A percentile compares a stretch with the other conserved stretches of the same genome.
Conservation (phyloP, 2,329 filamentous ascomycete genomes). For the Gaeumannomyces tritici region DNA sequence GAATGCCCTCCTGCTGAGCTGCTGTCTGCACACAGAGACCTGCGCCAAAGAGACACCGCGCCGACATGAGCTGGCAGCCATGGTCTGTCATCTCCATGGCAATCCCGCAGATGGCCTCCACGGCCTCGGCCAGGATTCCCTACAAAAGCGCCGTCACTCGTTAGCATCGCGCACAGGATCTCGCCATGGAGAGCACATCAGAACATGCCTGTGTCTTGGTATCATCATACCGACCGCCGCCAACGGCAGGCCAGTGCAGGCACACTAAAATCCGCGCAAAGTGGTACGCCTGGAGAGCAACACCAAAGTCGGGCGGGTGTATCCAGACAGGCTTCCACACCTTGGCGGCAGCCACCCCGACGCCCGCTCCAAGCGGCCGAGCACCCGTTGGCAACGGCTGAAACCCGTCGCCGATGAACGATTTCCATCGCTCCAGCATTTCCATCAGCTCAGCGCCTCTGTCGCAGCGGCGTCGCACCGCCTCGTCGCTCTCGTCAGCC, state of each 20-base stretch:
- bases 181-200: not conserved
- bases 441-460: conserved; percentile 10
- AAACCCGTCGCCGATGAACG: conserved; percentile 26
- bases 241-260: conserved; percentile 39
- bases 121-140: conserved; percentile 32
- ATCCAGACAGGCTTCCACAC: conserved; percentile 40
- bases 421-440: conserved; percentile 18
- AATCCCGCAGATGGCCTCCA: conserved; percentile 39
- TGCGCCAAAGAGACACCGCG: conserved; percentile 32
- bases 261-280: conserved; percentile 43
- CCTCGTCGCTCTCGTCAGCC: not conserved
- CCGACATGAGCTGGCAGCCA: conserved; percentile 30
- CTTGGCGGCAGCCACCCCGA: not conserved
- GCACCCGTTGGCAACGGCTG: conserved; percentile 24
- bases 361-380: not conserved
- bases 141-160: conserved; percentile 16
- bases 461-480: not conserved
- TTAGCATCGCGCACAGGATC: not conserved
- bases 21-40: conserved; percentile 29
- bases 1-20: conserved; percentile 23
- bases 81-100: conserved; percentile 31
- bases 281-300: conserved; percentile 40
- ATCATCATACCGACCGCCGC: conserved; percentile 39
- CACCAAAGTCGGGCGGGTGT: conserved; percentile 34
- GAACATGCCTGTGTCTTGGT: conserved; percentile 13